A percentile compares a stretch with the other conserved stretches of the same genome.
Evolutionary conservation across 2,329 filamentous ascomycete species (phyloP).

Genomic region (Aspergillus sp.): DNA sequence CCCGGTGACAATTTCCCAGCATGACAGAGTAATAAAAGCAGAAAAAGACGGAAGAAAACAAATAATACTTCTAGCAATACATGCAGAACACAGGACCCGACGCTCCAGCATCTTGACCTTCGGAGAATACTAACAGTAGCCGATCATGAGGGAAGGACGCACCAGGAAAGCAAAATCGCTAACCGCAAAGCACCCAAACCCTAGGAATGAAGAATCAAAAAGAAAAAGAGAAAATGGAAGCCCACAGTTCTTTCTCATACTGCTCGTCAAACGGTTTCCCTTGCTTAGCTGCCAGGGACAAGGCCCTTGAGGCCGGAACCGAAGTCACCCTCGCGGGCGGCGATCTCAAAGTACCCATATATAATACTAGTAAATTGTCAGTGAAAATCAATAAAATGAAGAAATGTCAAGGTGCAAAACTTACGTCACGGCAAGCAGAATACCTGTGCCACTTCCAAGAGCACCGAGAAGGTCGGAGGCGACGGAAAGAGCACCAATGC

Average conservation of each 20-base stretch:
- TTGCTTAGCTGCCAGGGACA: conserved; percentile 43
- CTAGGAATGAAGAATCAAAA: conserved; percentile 21
- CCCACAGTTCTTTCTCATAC: conserved; percentile 20
- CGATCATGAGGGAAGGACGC: conserved; percentile 2
- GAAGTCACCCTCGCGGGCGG: conserved; percentile 95
- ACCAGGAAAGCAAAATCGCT: conserved; percentile 6
- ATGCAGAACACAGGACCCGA: background rate
- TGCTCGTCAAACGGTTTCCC: conserved; percentile 23
- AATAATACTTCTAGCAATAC: conserved; percentile 3
- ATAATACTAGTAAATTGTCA: conserved; percentile 64
- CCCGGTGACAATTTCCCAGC: conserved; percentile 1
- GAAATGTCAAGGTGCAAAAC: conserved; percentile 32
- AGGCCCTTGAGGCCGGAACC: conserved; percentile 61
- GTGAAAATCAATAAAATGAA: conserved; percentile 1
- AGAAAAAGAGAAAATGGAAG: conserved; percentile 1
- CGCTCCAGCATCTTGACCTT: background rate
- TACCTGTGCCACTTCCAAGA: conserved; percentile 93
- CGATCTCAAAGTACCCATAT: conserved; percentile 99
- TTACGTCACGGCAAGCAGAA: conserved; percentile 95
- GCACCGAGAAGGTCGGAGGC: conserved; percentile 92
- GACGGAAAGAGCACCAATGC: conserved; percentile 95
- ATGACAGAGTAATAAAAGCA: background rate
- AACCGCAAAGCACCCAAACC: conserved; percentile 17
- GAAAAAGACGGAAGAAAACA: conserved; percentile 1
- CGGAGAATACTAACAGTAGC: background rate